Conservation (phyloP, 208 protist species). For the Phytomonas francai region DNA sequence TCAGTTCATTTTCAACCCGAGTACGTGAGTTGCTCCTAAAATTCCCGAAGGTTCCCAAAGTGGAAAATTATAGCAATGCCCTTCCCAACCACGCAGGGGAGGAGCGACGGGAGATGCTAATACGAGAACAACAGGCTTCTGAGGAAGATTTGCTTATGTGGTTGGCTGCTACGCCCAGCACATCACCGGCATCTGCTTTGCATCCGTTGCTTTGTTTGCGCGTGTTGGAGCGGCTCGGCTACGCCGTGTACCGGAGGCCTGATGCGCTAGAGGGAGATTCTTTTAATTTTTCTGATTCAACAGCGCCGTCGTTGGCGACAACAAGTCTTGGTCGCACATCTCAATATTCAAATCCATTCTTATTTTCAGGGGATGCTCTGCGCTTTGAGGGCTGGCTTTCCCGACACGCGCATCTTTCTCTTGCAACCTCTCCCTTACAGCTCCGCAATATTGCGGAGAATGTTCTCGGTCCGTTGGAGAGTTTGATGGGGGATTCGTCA, state of each 20-base stretch:
- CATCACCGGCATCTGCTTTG: slow-evolving; percentile 9
- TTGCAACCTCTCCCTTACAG: slow-evolving; percentile 6
- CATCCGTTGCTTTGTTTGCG: slow-evolving; percentile 57
- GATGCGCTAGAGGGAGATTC: background rate
- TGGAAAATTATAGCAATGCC: background rate
- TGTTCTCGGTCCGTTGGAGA: slow-evolving; percentile 11
- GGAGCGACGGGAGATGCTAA: background rate
- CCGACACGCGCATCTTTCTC: slow-evolving; percentile 24
- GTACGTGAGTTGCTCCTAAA: background rate
- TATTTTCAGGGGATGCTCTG: background rate
- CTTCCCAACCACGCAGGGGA: slow-evolving; percentile 5
- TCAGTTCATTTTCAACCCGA: background rate
- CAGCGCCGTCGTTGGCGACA: background rate
- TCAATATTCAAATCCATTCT: background rate
- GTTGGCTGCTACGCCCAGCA: background rate
- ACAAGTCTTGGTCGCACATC: background rate
- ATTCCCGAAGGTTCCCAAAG: background rate
- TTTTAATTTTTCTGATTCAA: background rate
- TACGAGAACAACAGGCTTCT: background rate
- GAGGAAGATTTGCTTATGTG: background rate
- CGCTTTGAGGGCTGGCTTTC: slow-evolving; percentile 14
- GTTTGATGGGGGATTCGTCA: slow-evolving; percentile 15
- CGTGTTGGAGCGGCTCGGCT: slow-evolving; percentile 38
- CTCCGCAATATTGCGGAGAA: slow-evolving; percentile 7
- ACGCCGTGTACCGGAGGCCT: slow-evolving; percentile 19